These are phyloP conservation scores for Chernovozyma sophiae-reginae DNA, from an alignment of 1,139 yeast genomes.

Conservation along the genomic window DNA sequence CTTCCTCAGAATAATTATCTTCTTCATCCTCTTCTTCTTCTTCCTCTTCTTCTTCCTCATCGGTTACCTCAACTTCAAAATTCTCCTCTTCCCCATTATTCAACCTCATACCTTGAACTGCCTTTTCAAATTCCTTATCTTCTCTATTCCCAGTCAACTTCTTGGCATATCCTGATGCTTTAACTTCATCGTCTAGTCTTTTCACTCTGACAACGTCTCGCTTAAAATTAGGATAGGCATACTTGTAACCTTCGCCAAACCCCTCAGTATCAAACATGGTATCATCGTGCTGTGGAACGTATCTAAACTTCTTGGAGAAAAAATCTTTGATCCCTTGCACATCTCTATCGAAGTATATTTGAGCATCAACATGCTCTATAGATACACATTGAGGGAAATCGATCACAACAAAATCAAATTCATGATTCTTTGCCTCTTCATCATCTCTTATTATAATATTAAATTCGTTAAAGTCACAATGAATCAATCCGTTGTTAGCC, in stretches of 20 bases:
- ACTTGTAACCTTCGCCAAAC: constrained; percentile 71
- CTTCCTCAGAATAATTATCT: constrained; percentile 24
- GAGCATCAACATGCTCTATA: constrained; percentile 85
- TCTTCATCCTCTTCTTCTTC: constrained; percentile 27
- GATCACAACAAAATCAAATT: constrained; percentile 74
- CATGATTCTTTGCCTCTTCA: constrained; percentile 47
- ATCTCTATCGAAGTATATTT: constrained; percentile 83
- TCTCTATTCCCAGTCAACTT: constrained; percentile 51
- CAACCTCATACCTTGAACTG: constrained; percentile 62
- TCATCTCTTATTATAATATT: constrained; percentile 80
- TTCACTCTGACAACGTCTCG: constrained; percentile 70
- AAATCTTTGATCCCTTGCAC: constrained; percentile 84
- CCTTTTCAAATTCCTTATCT: constrained; percentile 67
- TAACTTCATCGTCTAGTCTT: constrained; percentile 74
- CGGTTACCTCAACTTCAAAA: constrained; percentile 28
- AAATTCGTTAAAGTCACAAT: constrained; percentile 96
- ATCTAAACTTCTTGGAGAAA: constrained; percentile 74
- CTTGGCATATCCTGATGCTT: constrained; percentile 87
- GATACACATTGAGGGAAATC: constrained; percentile 99
- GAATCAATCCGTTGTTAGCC: constrained; percentile 87
- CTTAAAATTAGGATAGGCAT: constrained; percentile 75
- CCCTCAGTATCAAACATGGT: constrained; percentile 75
- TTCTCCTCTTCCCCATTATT: constrained; percentile 26
- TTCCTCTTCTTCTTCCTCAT: constrained; percentile 24
- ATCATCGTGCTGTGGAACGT: constrained; percentile 58